These are phyloP conservation scores for Tetrapisispora arboricola DNA, from an alignment of 805 yeast genomes.

Conservation along the genomic window DNA sequence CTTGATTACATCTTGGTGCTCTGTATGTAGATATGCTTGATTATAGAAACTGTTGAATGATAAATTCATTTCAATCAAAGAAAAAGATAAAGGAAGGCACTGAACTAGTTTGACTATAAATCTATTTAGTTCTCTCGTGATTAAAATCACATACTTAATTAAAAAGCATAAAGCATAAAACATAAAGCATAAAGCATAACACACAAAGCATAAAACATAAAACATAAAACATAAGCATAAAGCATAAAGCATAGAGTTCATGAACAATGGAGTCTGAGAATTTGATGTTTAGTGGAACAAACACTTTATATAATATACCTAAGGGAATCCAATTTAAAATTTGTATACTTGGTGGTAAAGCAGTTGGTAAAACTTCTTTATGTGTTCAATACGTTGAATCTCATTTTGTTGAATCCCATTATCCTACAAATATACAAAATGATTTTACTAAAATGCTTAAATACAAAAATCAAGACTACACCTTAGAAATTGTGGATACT, in stretches of 20 bases:
- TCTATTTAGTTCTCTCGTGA: too few species aligned
- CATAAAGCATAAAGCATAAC: too few species aligned
- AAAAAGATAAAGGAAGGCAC: too few species aligned
- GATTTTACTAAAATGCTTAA: constrained; percentile 63
- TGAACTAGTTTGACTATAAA: too few species aligned
- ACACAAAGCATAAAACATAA: too few species aligned
- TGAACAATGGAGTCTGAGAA: constrained; percentile 1
- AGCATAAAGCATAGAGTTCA: background rate
- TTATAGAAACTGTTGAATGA: too few species aligned
- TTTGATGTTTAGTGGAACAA: constrained; percentile 2
- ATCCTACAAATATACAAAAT: constrained; percentile 76
- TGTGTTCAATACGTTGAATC: constrained; percentile 80
- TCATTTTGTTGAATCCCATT: constrained; percentile 79
- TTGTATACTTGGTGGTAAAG: constrained; percentile 79
- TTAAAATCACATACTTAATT: too few species aligned
- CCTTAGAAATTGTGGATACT: constrained; percentile 79
- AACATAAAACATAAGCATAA: background rate
- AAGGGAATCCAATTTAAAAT: constrained; percentile 39
- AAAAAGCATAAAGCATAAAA: too few species aligned
- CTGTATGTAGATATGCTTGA: too few species aligned
- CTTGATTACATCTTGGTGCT: too few species aligned
- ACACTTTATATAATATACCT: background rate
- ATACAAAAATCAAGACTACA: constrained; percentile 56
- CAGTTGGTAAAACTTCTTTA: constrained; percentile 81
- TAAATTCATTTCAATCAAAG: too few species aligned